A percentile compares a stretch with the other conserved stretches of the same genome.
Evolutionary conservation across 208 protist genomes (phyloP).

Genomic region (Crithidia expoeki): DNA sequence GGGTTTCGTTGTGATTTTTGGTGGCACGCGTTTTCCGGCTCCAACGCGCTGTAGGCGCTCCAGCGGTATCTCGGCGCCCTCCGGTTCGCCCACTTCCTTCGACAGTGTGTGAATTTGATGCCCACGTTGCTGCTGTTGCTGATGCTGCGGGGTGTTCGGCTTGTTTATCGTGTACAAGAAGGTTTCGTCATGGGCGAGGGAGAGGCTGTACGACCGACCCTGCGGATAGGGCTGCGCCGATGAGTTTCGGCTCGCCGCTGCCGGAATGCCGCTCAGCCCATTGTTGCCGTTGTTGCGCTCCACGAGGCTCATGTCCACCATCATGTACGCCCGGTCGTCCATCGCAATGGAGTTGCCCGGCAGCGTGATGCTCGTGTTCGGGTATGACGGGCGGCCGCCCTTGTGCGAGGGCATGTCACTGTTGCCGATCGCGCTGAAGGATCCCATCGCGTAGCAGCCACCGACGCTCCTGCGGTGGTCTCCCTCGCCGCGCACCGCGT

Average conservation of each 20-base stretch:
- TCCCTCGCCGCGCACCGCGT: not conserved
- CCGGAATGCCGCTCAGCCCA: not conserved
- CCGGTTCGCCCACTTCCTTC: not conserved
- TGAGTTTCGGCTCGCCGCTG: not conserved
- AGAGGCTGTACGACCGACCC: not conserved
- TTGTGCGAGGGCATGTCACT: constrained; percentile 1
- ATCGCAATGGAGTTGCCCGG: not conserved
- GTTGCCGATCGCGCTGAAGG: constrained; percentile 3
- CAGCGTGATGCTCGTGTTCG: constrained; percentile 4
- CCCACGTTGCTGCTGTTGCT: not conserved
- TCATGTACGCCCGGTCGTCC: constrained; percentile 13
- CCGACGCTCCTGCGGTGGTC: not conserved
- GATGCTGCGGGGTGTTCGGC: not conserved
- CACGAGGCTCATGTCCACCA: constrained; percentile 9
- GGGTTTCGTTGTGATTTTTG: constrained; percentile 9
- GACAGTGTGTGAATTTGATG: not conserved
- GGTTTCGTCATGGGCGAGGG: not conserved
- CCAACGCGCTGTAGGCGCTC: constrained; percentile 15
- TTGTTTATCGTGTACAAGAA: not conserved
- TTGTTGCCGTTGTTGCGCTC: constrained; percentile 4
- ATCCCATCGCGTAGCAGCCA: constrained; percentile 2
- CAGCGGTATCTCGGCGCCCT: not conserved
- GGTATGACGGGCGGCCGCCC: not conserved
- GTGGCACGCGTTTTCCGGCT: not conserved
- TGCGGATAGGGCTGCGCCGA: constrained; percentile 5